Evolutionary conservation across 352 stramenopile species (phyloP), one percentile per base, ranked within the genome.

Genomic region (Aphanomyces invadans): DNA sequence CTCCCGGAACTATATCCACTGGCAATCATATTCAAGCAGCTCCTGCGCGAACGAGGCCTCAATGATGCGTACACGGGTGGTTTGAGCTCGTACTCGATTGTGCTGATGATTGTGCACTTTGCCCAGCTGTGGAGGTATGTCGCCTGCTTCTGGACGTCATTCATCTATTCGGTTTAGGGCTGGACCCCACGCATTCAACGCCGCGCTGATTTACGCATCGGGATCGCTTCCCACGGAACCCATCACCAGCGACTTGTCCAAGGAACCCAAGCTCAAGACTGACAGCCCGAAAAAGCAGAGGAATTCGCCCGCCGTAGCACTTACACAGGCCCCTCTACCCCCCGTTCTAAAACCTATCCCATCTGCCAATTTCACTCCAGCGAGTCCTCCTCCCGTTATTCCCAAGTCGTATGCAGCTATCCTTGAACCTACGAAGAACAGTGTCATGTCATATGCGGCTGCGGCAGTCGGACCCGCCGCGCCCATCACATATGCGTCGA

Each of bases 51-150:
- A 67, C 85, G 89, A 17, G 86, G 90, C 39, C 73, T 97, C 11
- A 97, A 97, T 67, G 88, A 97, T 68, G 86, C 87, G 9, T 97
- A 96, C 70, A 95, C 86, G 0, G 90, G 90, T 39, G 90, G 90
- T 1, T 74, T 97, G 2, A 96, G 86, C 62, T 96, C 86, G 55
- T 97, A 97, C 71, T 95, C 88, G 26, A 74, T 96, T n/a, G 86
- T 96, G 60, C 76, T 97, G 7, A 97, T 97, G 90, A 82, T 96
- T 61, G 86, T 95, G 57, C 84, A 92, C 65, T 92, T 92, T 28
- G 86, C 80, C 45, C 76, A 90, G 68, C 68, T 95, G 26, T 88
- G 83, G 77, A 70, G 79, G 31, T 80, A 74, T n/a, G n/a, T n/a
- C n/a, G n/a, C n/a, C n/a, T 97, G 90, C 81, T 96, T 61, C 84